These are phyloP conservation scores for Apiotrichum mycotoxinovorans DNA, from an alignment of 1,284 basidiomycete genomes.

Conservation along the genomic window DNA sequence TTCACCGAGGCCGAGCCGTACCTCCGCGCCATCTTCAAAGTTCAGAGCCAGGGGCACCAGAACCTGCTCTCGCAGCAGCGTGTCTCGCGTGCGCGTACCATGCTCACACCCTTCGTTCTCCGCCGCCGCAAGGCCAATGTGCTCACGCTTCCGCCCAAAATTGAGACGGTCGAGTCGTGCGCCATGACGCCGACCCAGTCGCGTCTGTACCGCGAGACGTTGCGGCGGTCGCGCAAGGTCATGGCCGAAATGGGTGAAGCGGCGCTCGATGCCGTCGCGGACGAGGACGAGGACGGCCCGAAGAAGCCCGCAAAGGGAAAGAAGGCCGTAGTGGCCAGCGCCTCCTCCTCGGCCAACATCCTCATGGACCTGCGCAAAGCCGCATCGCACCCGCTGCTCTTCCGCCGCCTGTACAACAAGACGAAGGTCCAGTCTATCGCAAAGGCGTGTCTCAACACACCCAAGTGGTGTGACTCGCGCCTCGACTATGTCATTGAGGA, in stretches of 20 bases:
- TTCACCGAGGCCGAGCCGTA: conserved; percentile 72
- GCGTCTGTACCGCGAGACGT: conserved; percentile 78
- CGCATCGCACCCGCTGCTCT: conserved; percentile 92
- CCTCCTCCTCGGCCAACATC: conserved; percentile 62
- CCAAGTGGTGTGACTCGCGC: conserved; percentile 72
- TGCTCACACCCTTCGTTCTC: conserved; percentile 98
- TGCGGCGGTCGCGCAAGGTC: conserved; percentile 72
- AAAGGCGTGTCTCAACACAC: conserved; percentile 80
- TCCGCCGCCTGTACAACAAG: conserved; percentile 79
- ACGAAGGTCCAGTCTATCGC: conserved; percentile 70
- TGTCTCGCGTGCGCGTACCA: conserved; percentile 90
- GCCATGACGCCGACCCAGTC: conserved; percentile 82
- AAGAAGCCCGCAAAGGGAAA: conserved; percentile 60
- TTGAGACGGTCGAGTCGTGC: conserved; percentile 89
- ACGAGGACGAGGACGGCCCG: conserved; percentile 35
- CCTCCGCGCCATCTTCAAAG: conserved; percentile 93
- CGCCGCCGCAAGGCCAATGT: conserved; percentile 90
- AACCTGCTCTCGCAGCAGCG: conserved; percentile 84
- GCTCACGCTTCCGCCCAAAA: conserved; percentile 84
- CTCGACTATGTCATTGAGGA: conserved; percentile 84
- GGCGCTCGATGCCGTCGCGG: conserved; percentile 35
- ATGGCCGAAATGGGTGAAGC: conserved; percentile 67
- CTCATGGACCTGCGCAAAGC: conserved; percentile 96
- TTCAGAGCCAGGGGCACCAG: conserved; percentile 63
- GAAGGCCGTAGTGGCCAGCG: conserved; percentile 34